These are phyloP conservation scores for Talaromyces sp. DNA, from an alignment of 2,329 filamentous ascomycete species.

Conservation along the genomic window DNA sequence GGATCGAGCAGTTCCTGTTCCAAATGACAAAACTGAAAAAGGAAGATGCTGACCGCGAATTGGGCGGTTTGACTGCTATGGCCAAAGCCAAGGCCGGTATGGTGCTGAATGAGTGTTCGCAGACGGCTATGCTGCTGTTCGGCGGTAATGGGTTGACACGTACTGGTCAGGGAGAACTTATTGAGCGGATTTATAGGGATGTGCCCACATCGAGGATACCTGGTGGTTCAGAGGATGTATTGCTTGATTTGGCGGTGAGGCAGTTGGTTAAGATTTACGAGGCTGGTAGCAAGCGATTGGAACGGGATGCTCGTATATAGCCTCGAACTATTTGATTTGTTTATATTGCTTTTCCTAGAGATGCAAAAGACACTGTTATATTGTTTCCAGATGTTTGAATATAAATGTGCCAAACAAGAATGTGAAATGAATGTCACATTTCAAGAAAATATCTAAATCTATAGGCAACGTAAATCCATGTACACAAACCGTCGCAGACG, in stretches of 20 bases:
- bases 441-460: background rate
- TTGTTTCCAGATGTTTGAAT: background rate
- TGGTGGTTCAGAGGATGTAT: conserved; percentile 69
- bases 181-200: conserved; percentile 66
- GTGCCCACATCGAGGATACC: conserved; percentile 62
- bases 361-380: background rate
- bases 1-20: conserved; percentile 69
- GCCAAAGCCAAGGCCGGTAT: conserved; percentile 70
- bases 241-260: conserved; percentile 66
- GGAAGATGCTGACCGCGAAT: conserved; percentile 47
- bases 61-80: conserved; percentile 70
- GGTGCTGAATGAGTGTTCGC: conserved; percentile 68
- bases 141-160: conserved; percentile 71
- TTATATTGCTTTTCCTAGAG: background rate
- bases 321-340: background rate
- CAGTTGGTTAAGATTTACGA: conserved; percentile 68
- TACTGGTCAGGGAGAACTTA: conserved; percentile 66
- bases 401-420: background rate
- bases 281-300: conserved; percentile 32
- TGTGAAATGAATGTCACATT: background rate
- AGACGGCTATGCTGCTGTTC: conserved; percentile 67
- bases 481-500: background rate
- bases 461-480: background rate
- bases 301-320: conserved; percentile 21
- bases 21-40: conserved; percentile 61